Base-by-base conservation (phyloP, 2,329 filamentous ascomycete genomes). In the Penicillium verrucosum region DNA sequence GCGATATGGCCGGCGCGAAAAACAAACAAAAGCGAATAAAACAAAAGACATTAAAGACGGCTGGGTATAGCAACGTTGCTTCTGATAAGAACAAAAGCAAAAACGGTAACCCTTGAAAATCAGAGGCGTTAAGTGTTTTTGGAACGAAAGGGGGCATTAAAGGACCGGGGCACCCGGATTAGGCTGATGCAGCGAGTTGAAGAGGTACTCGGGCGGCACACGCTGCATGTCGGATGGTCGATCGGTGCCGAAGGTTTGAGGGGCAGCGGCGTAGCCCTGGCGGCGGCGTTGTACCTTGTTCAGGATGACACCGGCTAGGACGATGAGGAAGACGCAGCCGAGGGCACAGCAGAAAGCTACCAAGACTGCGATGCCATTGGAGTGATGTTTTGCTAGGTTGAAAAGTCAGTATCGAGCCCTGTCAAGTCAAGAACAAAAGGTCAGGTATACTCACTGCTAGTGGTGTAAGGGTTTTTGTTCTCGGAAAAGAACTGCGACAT, bases 401-500 rank as follows among this genome's bases (percentile, higher is more conserved):
- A 6, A 6, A 16, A 18, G 14, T 62, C 21, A 61, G 56, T 48
- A 41, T 42, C 44, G 45, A 59, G 30, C 32, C 29, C 48, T 14
- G 30, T 32, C 5, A 14, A 32, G 64, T 62, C 66, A 23, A 48
- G 14, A 57, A 51, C 8, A 48, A 40, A 27, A 38, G 34, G 8
- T 7, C n/a, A 14, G 10, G 51, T 56, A 34, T 57, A 81, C 85
- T 78, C 80, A 89, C 87, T 73, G 64, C 78, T 74, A 56, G 81
- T 77, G 27, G 78, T 81, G 76, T 96, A 94, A 70, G 90, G 89
- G 69, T 89, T 86, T 60, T 87, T 79, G 47, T 90, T 88, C 76
- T 95, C 86, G 11, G 92, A 89, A 73, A 99, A 96, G 60, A 97
- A 81, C 63, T 85, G 85, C 34, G 89, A 86, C 67, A 99, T 84